Conservation (phyloP, 129 eudicot species). For the Gnaphalium uliginosum region DNA sequence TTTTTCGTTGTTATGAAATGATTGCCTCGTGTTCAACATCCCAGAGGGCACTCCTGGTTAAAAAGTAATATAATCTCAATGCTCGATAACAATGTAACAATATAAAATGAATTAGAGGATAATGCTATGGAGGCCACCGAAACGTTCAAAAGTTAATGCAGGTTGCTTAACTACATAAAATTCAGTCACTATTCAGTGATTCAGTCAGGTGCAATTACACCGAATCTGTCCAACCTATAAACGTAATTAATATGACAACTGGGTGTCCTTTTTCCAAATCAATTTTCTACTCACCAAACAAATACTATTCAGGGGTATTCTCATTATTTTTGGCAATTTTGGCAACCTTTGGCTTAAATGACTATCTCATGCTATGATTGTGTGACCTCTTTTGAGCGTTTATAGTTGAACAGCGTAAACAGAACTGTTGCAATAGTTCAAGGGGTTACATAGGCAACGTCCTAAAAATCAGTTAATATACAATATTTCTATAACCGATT, state of each 20-base stretch:
- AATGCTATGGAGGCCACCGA: conserved; percentile 7
- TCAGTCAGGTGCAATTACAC: no score
- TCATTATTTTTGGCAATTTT: not conserved
- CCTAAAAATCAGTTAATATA: not conserved
- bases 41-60: conserved; percentile 39
- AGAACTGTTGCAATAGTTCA: not conserved
- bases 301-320: not conserved
- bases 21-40: conserved; percentile 37
- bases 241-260: no score
- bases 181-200: no score
- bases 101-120: not conserved
- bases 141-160: conserved; percentile 2
- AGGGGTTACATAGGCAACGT: not conserved
- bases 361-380: not conserved
- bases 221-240: no score
- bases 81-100: not conserved
- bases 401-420: not conserved
- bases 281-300: not conserved
- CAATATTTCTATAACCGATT: not conserved
- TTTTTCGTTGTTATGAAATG: conserved; percentile 29
- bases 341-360: not conserved
- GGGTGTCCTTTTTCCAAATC: no score
- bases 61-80: conserved; percentile 16
- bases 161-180: not conserved
- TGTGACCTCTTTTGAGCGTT: not conserved